phyloP scores from a whole-genome alignment of 768 basidiomycete genomes.

The Calocybe indica region DNA sequence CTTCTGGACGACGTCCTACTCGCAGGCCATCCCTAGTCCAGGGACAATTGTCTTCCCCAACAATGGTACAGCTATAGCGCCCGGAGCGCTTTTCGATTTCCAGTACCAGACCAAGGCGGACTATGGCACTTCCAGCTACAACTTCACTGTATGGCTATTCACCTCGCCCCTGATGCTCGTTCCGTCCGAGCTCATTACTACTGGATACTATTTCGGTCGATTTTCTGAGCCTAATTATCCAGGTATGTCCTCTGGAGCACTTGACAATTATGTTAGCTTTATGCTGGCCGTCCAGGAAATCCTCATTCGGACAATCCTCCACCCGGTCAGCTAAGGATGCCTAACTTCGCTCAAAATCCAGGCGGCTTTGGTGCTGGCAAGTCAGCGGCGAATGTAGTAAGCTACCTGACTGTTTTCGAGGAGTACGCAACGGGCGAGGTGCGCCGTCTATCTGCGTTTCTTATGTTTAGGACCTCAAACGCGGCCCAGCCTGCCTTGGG shows the following conservation, averaged over 20 bases:
- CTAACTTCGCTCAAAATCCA: conserved; percentile 34
- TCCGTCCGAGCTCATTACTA: conserved; percentile 23
- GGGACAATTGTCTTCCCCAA: conserved; percentile 14
- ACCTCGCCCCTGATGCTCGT: conserved; percentile 21
- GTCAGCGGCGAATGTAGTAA: conserved; percentile 21
- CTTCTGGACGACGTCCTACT: no score
- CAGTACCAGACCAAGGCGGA: conserved; percentile 30
- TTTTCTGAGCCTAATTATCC: conserved; percentile 39
- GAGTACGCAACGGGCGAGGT: conserved; percentile 34
- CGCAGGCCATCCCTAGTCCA: no score
- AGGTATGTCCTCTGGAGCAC: conserved; percentile 15
- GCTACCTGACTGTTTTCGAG: conserved; percentile 34
- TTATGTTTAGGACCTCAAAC: neutral
- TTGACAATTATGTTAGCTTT: neutral
- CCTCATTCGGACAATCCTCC: conserved; percentile 31
- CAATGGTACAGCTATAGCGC: conserved; percentile 27
- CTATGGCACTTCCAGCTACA: conserved; percentile 35
- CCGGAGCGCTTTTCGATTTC: conserved; percentile 36
- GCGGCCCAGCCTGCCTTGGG: conserved; percentile 18
- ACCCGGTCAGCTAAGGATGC: conserved; percentile 36
- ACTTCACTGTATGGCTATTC: conserved; percentile 34
- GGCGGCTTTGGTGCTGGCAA: conserved; percentile 33
- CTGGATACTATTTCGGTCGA: conserved; percentile 38
- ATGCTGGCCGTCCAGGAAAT: conserved; percentile 22
- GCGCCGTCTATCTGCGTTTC: conserved; percentile 5